These are phyloP conservation scores for Scheffersomyces quercinus DNA, from an alignment of 1,139 yeast genomes.

Conservation along the genomic window DNA sequence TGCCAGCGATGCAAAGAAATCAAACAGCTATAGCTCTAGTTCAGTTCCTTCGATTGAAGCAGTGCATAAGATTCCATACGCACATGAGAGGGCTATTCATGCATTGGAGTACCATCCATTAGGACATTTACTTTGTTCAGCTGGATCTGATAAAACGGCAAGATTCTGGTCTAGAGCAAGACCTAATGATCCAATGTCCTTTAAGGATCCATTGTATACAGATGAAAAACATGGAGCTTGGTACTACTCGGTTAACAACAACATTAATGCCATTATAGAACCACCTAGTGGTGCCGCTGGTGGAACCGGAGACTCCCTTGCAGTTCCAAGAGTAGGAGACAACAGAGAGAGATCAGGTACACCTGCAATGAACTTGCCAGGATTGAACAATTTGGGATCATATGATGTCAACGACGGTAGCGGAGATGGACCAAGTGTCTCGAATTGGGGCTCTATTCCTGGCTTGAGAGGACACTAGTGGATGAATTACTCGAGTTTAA, in stretches of 20 bases:
- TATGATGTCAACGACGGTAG: conserved; percentile 1
- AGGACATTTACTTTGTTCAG: conserved; percentile 89
- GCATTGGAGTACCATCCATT: conserved; percentile 90
- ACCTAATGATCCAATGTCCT: conserved; percentile 85
- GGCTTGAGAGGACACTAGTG: conserved; percentile 18
- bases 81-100: conserved; percentile 92
- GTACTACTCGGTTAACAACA: conserved; percentile 69
- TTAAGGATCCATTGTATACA: conserved; percentile 77
- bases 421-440: conserved; percentile 3
- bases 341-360: not conserved
- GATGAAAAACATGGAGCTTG: conserved; percentile 72
- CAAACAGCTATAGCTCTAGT: conserved; percentile 17
- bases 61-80: conserved; percentile 75
- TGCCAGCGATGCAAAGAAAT: conserved; percentile 13
- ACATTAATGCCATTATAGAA: conserved; percentile 58
- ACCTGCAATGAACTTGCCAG: conserved; percentile 22
- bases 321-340: not conserved
- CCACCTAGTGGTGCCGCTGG: conserved; percentile 17
- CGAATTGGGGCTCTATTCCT: conserved; percentile 17
- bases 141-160: conserved; percentile 93
- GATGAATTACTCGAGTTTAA: too few relatives aligned
- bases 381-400: conserved; percentile 19
- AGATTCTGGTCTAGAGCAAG: conserved; percentile 93
- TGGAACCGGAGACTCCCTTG: not conserved
- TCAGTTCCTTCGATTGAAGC: conserved; percentile 40